phyloP scores from a whole-genome alignment of 2,329 filamentous ascomycete species.

The Ambrosiella beaveri region DNA sequence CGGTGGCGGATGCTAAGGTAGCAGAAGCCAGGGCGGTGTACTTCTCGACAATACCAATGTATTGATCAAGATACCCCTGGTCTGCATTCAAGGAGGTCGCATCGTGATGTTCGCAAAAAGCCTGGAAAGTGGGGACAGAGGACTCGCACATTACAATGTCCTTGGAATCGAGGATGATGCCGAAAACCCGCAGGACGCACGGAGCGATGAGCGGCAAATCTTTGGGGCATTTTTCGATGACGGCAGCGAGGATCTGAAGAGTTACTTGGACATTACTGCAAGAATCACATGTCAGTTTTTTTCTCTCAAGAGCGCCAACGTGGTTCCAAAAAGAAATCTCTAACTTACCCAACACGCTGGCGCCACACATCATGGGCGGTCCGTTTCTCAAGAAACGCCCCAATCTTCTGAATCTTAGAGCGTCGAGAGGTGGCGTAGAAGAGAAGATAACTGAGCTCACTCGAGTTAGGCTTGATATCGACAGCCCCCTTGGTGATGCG shows the following conservation, averaged over 20 bases:
- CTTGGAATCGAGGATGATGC: constrained; percentile 64
- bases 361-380: constrained; percentile 83
- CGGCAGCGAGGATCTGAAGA: constrained; percentile 73
- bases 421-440: constrained; percentile 92
- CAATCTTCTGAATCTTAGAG: constrained; percentile 92
- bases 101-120: constrained; percentile 80
- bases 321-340: neutral
- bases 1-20: constrained; percentile 31
- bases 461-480: constrained; percentile 89
- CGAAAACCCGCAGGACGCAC: constrained; percentile 70
- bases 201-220: constrained; percentile 78
- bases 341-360: constrained; percentile 59
- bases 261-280: constrained; percentile 81
- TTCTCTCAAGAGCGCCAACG: neutral
- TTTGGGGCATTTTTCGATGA: constrained; percentile 84
- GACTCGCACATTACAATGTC: constrained; percentile 90
- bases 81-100: constrained; percentile 71
- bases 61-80: constrained; percentile 64
- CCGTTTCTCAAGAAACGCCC: constrained; percentile 85
- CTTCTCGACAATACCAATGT: constrained; percentile 60
- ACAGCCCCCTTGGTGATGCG: constrained; percentile 78
- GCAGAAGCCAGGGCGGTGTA: constrained; percentile 70
- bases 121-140: constrained; percentile 69
- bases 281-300: neutral
- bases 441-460: constrained; percentile 88